Evolutionary conservation across 164 flowering plant genomes (phyloP).

Genomic region (Piper longum): DNA sequence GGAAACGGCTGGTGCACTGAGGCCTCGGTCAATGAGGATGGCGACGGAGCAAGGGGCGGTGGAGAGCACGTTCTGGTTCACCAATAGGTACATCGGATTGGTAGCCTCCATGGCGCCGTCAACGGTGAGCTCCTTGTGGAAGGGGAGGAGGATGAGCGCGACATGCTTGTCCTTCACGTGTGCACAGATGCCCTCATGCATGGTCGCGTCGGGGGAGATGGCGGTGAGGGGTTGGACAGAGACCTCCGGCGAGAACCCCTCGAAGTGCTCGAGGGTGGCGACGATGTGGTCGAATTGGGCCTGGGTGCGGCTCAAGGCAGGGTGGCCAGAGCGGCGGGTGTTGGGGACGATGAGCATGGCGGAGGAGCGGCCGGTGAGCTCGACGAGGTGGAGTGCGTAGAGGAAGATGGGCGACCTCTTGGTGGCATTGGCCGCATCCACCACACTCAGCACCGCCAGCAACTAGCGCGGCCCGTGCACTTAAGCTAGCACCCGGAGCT

Average conservation of each 20-base stretch:
- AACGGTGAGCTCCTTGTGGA: constrained; percentile 19
- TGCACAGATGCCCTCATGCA: constrained; percentile 14
- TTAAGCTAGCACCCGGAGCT: constrained; percentile 13
- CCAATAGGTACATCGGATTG: constrained; percentile 9
- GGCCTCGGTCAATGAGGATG: constrained; percentile 14
- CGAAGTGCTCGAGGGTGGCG: constrained; percentile 14
- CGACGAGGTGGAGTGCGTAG: constrained; percentile 16
- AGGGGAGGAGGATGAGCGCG: constrained; percentile 17
- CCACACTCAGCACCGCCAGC: constrained; percentile 16
- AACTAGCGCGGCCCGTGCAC: constrained; percentile 14
- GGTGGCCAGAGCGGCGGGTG: background rate
- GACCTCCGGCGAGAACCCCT: constrained; percentile 4
- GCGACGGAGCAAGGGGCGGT: constrained; percentile 17
- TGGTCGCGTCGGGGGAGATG: constrained; percentile 18
- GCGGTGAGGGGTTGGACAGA: constrained; percentile 17
- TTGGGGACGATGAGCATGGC: constrained; percentile 12
- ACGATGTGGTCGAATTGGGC: constrained; percentile 11
- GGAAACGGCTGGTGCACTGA: constrained; percentile 3
- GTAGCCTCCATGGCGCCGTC: constrained; percentile 18
- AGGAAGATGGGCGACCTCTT: constrained; percentile 12
- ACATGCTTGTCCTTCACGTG: constrained; percentile 17
- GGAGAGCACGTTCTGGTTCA: constrained; percentile 13
- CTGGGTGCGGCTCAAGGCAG: constrained; percentile 4
- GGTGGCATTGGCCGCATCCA: constrained; percentile 14
- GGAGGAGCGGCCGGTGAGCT: constrained; percentile 17